Evolutionary conservation across 148 eudicot genomes (phyloP), one percentile per base, ranked within the genome.

Genomic region (Gaultheria prostrata): DNA sequence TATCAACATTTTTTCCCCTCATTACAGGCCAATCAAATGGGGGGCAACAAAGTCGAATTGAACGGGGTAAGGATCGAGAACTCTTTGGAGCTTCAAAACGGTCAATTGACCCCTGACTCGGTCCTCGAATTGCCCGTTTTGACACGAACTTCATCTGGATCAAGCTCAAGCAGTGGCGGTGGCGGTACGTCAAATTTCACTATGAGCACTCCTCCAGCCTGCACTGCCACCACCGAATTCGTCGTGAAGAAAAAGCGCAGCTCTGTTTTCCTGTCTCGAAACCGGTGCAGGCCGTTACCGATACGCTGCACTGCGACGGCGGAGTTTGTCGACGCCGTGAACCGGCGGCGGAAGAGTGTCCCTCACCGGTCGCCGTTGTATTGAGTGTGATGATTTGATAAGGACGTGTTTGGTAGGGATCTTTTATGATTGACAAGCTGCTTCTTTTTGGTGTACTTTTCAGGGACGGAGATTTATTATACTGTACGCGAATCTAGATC

Each of bases 231-330:
- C 13, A 73, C 83, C 2, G 90, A 89, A 61, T 79, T 88, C 35
- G 88, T 83, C 17, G n/a, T n/a, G n/a, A 89, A 86, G 88, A 91
- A 85, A 75, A 91, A 85, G 54, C 85, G 93, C 2, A 91, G 87
- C 80, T 74, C 83, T 26, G 49, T 90, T 24, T 74, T 72, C 1
- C 69, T 61, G 39, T 70, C 56, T 2, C 78, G 85, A 2, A 30
- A 20, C 24, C 49, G 10, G 59, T 79, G 51, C 82, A 84, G 83
- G 46, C 17, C 51, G 2, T 26, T 8, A 21, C 14, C 51, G 2
- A 33, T 8, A 21, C 14, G 32, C 32, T 43, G 78, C 69, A 6
- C 77, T 26, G 26, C 73, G 75, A 71, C 80, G 74, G 30, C 13
- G 50, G 89, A 83, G 45, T 28, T 21, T 30, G 11, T 39, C 18